These are phyloP conservation scores for Babesia ovis DNA, from an alignment of 169 alveolate species.

Conservation along the genomic window DNA sequence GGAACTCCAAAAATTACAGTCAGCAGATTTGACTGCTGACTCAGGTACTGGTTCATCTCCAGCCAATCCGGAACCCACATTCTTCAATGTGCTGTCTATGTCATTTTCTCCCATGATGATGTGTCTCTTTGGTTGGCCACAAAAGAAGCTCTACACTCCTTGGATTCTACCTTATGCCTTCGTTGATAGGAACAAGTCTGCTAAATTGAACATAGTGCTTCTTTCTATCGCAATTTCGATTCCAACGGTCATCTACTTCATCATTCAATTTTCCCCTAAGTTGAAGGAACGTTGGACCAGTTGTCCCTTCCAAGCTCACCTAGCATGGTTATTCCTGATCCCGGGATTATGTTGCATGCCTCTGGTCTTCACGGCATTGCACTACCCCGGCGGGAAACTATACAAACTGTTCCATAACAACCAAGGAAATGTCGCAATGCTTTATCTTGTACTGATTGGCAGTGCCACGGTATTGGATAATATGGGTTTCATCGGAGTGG, in stretches of 20 bases:
- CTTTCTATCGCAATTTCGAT: slow-evolving; percentile 23
- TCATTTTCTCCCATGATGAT: slow-evolving; percentile 27
- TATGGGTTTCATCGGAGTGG: slow-evolving; percentile 30
- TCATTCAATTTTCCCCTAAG: background rate
- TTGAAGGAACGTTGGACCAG: slow-evolving; percentile 27
- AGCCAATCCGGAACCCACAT: background rate
- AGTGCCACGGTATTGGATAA: slow-evolving; percentile 12
- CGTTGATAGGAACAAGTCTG: slow-evolving; percentile 13
- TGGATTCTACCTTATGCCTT: slow-evolving; percentile 42
- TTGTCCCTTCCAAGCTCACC: slow-evolving; percentile 3
- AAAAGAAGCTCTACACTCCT: slow-evolving; percentile 22
- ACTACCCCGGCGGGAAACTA: slow-evolving; percentile 12
- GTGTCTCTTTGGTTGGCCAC: slow-evolving; percentile 19
- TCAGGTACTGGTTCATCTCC: background rate
- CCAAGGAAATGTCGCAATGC: slow-evolving; percentile 6
- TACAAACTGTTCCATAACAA: slow-evolving; percentile 14
- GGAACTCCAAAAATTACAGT: background rate
- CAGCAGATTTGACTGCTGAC: background rate
- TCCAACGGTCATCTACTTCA: slow-evolving; percentile 6
- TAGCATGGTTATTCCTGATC: slow-evolving; percentile 1
- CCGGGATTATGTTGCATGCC: slow-evolving; percentile 18
- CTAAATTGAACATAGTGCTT: slow-evolving; percentile 8
- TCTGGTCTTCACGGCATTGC: slow-evolving; percentile 12
- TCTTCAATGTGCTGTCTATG: too few species aligned
- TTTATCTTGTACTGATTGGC: background rate